Evolutionary conservation across 352 stramenopile species (phyloP).

Genomic region (Phytophthora pseudosyringae): DNA sequence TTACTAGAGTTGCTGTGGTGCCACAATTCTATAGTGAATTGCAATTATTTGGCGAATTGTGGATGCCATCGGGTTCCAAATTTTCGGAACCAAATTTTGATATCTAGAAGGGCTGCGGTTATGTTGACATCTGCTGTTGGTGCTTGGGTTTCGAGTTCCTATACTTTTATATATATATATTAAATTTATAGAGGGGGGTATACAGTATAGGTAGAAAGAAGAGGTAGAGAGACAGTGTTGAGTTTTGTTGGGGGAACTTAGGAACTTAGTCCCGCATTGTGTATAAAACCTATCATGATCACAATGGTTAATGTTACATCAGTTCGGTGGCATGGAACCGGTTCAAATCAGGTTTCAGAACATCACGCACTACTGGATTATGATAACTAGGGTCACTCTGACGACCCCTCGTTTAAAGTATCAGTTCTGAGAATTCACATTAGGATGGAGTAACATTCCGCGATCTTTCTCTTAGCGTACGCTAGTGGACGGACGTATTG

Average conservation of each 20-base stretch:
- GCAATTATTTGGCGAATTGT: too few relatives aligned
- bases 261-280: conserved; percentile 14
- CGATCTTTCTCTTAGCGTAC: too few relatives aligned
- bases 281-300: conserved; percentile 18
- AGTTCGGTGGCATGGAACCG: conserved; percentile 8
- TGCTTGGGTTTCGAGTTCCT: conserved; percentile 3
- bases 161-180: conserved; percentile 17
- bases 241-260: conserved; percentile 9
- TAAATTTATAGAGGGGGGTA: background rate
- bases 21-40: too few relatives aligned
- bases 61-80: conserved; percentile 11
- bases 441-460: too few relatives aligned
- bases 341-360: background rate
- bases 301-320: conserved; percentile 16
- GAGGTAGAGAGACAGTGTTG: conserved; percentile 6
- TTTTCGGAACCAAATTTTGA: conserved; percentile 10
- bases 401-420: too few relatives aligned
- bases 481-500: too few relatives aligned
- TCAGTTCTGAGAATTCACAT: too few relatives aligned
- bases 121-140: conserved; percentile 7
- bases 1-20: too few relatives aligned
- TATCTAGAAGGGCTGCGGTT: conserved; percentile 9
- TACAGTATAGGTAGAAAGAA: conserved; percentile 6
- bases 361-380: too few relatives aligned
- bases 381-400: too few relatives aligned